phyloP scores from a whole-genome alignment of 139 green algal genomes.

The Coelastrella sp. region DNA sequence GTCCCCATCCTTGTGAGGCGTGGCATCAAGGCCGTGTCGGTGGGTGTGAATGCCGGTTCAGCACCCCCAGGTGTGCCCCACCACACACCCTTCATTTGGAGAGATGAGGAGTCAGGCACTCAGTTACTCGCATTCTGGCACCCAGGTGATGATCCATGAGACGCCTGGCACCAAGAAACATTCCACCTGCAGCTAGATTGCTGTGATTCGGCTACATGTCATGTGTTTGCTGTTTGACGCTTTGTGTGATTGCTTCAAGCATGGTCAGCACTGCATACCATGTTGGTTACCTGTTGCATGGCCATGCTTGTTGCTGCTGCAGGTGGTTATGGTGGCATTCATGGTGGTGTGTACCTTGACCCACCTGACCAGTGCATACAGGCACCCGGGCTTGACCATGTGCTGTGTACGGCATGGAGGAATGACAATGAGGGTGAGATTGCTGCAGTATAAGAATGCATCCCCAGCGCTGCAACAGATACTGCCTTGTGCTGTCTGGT shows the following conservation, averaged over 20 bases:
- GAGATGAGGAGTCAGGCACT: conserved; percentile 23
- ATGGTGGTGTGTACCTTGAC: conserved; percentile 28
- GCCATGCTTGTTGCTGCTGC: not conserved
- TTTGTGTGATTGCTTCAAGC: not conserved
- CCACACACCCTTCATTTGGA: conserved; percentile 43
- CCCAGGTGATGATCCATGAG: not conserved
- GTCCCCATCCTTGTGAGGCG: conserved; percentile 54
- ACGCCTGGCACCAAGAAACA: too few relatives aligned
- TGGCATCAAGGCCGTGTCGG: conserved; percentile 47
- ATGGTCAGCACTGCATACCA: too few relatives aligned
- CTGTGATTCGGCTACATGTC: too few relatives aligned
- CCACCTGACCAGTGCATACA: conserved; percentile 36
- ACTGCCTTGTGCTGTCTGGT: not conserved
- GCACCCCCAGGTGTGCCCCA: conserved; percentile 25
- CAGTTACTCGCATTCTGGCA: conserved; percentile 39
- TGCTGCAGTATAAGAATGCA: not conserved
- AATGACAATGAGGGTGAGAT: conserved; percentile 44
- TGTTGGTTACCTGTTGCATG: too few relatives aligned
- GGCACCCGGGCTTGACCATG: conserved; percentile 25
- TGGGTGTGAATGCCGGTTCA: conserved; percentile 49
- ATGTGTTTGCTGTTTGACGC: too few relatives aligned
- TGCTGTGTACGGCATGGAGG: conserved; percentile 40
- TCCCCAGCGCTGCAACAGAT: not conserved
- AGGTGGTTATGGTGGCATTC: conserved; percentile 46
- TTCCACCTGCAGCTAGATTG: too few relatives aligned